Evolutionary conservation across 2,329 filamentous ascomycete species (phyloP).

Genomic region (Lecanoromycetidae sp.): DNA sequence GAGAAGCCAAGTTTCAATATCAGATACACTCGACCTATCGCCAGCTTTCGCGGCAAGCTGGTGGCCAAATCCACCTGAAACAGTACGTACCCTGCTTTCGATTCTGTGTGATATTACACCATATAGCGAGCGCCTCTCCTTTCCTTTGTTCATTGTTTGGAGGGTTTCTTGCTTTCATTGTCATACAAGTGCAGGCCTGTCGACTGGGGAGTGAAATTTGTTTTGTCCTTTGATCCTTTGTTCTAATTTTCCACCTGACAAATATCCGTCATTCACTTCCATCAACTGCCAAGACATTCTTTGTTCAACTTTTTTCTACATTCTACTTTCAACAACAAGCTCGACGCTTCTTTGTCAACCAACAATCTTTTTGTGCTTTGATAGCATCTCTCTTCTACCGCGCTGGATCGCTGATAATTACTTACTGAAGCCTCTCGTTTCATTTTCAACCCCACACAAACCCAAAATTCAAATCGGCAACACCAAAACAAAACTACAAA

Average conservation of each 20-base stretch:
- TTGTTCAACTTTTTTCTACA: not conserved
- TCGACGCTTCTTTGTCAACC: not conserved
- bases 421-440: conserved; percentile 8
- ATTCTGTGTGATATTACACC: not conserved
- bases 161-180: not conserved
- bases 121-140: not conserved
- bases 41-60: not conserved
- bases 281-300: not conserved
- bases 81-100: conserved; percentile 1
- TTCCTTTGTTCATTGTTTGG: conserved; percentile 1
- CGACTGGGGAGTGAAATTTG: not conserved
- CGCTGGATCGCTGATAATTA: conserved; percentile 16
- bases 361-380: conserved; percentile 1
- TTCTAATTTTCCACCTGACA: not conserved
- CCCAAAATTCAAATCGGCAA: not conserved
- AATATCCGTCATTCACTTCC: not conserved
- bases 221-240: not conserved
- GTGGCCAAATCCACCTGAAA: not conserved
- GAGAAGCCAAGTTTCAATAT: conserved; percentile 1
- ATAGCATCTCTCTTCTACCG: conserved; percentile 1
- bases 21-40: not conserved
- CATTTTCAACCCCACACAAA: no score
- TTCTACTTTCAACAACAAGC: not conserved
- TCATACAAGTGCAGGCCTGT: not conserved
- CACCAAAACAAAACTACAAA: not conserved